Evolutionary conservation across 2,329 filamentous ascomycete species (phyloP), one percentile per base, ranked within the genome.

Genomic region (Fusarium sp.): DNA sequence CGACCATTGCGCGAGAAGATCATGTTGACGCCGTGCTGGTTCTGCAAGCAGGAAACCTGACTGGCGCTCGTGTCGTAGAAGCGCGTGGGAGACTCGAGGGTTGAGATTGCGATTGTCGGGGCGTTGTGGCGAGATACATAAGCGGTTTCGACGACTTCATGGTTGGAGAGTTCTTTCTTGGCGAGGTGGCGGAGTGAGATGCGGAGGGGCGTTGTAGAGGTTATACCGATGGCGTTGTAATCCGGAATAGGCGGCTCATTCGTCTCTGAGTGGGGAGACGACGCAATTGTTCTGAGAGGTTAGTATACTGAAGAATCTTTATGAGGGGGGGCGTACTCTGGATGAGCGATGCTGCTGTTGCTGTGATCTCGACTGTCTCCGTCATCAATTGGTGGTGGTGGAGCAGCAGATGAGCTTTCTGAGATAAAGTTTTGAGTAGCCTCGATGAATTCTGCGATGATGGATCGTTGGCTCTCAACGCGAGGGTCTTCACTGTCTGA

Each of bases 21-120:
- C 70, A 78, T 72, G 56, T 72, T 57, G 12, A 78, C 65, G 56
- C 77, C 77, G 44, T 78, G 73, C 61, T 78, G 76, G 30, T 77
- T 73, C 33, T 68, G 62, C 0, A 77, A 30, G 10, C 53, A 64
- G 2, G 71, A 71, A 5, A 77, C 71, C 24, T 77, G 72, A 48
- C 67, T 76, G 30, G 59, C 77, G 28, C 59, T 55, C 26, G 58
- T 58, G 66, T 78, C 74, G 58, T 72, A 79, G 67, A 78, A 78
- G 11, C 74, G 73, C 4, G 76, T 78, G 2, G 73, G 77, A 1
- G 75, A 66, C 50, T 74, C 75, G 59, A 78, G 75, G 36, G 75
- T 77, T 15, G 71, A 72, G 28, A 73, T 70, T 44, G 77, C 74
- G 33, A 79, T 75, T 35, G 71, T 61, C 26, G 69, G 65, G 11